Conservation (phyloP, 495 filamentous ascomycete species). For the Penicillium dipodomyicola region DNA sequence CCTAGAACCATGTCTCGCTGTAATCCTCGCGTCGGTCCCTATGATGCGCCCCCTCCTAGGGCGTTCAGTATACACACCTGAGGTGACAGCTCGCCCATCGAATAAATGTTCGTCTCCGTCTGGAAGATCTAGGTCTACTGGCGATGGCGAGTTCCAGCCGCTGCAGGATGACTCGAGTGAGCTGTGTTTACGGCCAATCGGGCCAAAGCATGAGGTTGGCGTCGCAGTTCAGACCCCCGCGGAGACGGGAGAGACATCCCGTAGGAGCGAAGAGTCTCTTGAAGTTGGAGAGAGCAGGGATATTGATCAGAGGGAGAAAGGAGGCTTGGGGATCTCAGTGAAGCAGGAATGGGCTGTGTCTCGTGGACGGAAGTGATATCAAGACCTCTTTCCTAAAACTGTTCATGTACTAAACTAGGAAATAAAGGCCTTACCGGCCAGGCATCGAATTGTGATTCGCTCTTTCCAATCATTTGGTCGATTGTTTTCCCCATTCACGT, state of each 20-base stretch:
- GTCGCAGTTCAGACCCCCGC: neutral
- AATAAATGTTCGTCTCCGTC: neutral
- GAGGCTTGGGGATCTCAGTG: neutral
- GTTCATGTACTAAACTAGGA: neutral
- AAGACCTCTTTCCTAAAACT: neutral
- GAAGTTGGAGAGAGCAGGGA: neutral
- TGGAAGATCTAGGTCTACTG: neutral
- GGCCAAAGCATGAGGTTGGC: neutral
- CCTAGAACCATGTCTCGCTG: constrained; percentile 24
- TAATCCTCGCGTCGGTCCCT: constrained; percentile 22
- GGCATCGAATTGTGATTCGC: neutral
- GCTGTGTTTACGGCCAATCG: neutral
- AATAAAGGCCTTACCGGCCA: neutral
- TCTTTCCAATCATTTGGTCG: neutral
- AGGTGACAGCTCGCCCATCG: neutral
- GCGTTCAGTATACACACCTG: constrained; percentile 1
- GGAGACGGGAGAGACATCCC: neutral
- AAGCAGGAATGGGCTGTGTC: constrained; percentile 2
- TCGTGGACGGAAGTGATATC: neutral
- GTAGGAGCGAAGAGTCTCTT: neutral
- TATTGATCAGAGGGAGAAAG: neutral
- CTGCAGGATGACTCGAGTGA: neutral
- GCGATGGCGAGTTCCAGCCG: neutral
- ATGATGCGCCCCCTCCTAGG: constrained; percentile 23
- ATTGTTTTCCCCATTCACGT: neutral